phyloP scores from a whole-genome alignment of 2,329 filamentous ascomycete species.

The Penicillium sclerotigenum region DNA sequence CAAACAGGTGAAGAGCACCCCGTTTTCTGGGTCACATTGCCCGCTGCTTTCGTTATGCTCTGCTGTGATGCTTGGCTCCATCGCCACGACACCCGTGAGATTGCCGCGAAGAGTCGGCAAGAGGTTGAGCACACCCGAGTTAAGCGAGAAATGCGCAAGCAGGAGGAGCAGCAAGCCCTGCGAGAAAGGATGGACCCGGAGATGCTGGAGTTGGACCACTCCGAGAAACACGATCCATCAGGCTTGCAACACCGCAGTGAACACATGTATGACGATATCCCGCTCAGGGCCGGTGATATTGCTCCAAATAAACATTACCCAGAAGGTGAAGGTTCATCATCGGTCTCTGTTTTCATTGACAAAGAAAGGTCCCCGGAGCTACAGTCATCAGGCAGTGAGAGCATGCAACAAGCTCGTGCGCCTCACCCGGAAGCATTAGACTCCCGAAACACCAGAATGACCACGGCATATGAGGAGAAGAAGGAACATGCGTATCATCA shows the following conservation, averaged over 20 bases:
- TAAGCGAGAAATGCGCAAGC: slow-evolving; percentile 39
- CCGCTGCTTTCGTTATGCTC: slow-evolving; percentile 66
- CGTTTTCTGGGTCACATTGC: slow-evolving; percentile 67
- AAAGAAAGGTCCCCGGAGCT: slow-evolving; percentile 13
- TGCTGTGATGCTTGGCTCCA: slow-evolving; percentile 68
- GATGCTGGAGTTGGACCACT: neutral
- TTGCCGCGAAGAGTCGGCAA: slow-evolving; percentile 55
- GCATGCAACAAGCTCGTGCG: neutral
- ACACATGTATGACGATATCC: neutral
- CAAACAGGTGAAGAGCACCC: slow-evolving; percentile 52
- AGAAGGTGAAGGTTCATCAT: neutral
- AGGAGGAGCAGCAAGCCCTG: neutral
- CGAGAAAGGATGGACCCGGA: neutral
- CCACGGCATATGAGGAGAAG: slow-evolving; percentile 33
- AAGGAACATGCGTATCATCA: slow-evolving; percentile 5
- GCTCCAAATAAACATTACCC: neutral
- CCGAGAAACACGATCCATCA: neutral
- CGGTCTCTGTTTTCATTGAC: slow-evolving; percentile 4
- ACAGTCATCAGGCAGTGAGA: neutral
- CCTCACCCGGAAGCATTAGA: slow-evolving; percentile 4
- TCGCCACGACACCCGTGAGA: slow-evolving; percentile 60
- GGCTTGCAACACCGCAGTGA: neutral
- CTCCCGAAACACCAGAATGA: slow-evolving; percentile 1
- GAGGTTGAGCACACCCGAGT: slow-evolving; percentile 48
- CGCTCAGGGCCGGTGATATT: neutral